Base-by-base conservation (phyloP, 2,329 filamentous ascomycete species). In the Teratosphaeria zuluensis region DNA sequence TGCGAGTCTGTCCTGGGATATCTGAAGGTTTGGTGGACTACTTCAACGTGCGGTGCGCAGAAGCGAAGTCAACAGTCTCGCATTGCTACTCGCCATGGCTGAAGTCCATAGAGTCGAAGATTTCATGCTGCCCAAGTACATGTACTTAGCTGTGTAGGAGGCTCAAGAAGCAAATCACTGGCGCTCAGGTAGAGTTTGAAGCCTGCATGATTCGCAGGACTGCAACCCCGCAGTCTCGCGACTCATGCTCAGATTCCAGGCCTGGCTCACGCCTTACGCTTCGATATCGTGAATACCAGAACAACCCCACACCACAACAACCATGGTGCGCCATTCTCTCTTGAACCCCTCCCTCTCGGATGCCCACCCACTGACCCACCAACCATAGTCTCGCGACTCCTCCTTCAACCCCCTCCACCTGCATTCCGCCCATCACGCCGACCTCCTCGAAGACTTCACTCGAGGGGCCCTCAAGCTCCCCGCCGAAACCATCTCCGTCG, bases 401-500 rank as follows among this genome's bases (percentile, higher is more conserved):
- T 80, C 78, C 73, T 84, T 85, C 76, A 92, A 86, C 24, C 84
- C 89, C 72, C 75, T 92, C 62, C 89, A 92, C 78, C 85, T 92
- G 76, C 85, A 86, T 73, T 78, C 80, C 56, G 76, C 87, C 32
- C 83, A 84, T 70, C 83, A 90, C 75, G 88, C 87, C 57, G 89
- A 92, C 75, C 83, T 91, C 62, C 87, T 92, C 65, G 89, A 92
- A 66, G 76, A 76, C 62, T 80, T 79, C 69, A 78, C 42, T 3
- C 42, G 42, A 2, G 42, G 75, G 4, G 71, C 70, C 53, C 68
- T 74, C 62, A 71, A 72, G 55, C 69, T 75, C 4, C 66, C 70
- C 3, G 72, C 75, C 61, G 89, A 94, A 75, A 88, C 92, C 58
- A 89, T 94, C 70, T 88, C 89, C 73, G 87, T 95, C n/a, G 84